A percentile compares a stretch with the other conserved stretches of the same genome.
Evolutionary conservation across 176 grass and related monocot genomes (phyloP).

Genomic region (Miscanthus lutarioriparius): DNA sequence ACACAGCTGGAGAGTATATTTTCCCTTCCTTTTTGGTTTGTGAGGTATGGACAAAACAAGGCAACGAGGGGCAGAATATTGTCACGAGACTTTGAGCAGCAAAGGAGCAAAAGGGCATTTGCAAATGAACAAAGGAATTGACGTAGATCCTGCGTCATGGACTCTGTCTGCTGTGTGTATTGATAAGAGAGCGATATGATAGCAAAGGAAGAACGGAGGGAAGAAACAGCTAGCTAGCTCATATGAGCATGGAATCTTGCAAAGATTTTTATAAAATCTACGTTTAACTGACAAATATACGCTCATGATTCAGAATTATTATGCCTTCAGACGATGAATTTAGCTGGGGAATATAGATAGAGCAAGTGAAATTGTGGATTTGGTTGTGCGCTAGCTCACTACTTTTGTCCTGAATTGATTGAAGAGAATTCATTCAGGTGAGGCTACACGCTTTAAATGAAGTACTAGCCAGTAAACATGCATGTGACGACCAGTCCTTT

Average conservation of each 20-base stretch:
- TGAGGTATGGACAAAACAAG: slow-evolving; percentile 48
- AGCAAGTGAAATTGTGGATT: neutral
- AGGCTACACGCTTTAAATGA: slow-evolving; percentile 42
- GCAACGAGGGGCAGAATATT: slow-evolving; percentile 48
- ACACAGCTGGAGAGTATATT: slow-evolving; percentile 1
- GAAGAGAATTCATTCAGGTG: slow-evolving; percentile 35
- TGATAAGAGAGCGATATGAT: slow-evolving; percentile 19
- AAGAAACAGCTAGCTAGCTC: slow-evolving; percentile 16
- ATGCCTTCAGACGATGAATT: neutral
- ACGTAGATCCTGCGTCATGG: slow-evolving; percentile 30
- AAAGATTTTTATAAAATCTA: neutral
- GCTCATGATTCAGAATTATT: neutral
- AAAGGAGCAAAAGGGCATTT: slow-evolving; percentile 31
- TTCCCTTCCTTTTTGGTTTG: slow-evolving; percentile 27
- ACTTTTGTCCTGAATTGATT: neutral
- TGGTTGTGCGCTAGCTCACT: neutral
- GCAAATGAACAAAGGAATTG: slow-evolving; percentile 39
- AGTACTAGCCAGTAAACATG: slow-evolving; percentile 6
- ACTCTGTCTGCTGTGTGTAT: slow-evolving; percentile 21
- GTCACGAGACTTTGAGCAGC: slow-evolving; percentile 30
- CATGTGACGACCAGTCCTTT: slow-evolving; percentile 33
- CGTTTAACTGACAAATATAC: neutral
- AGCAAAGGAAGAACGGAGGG: slow-evolving; percentile 8
- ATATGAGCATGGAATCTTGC: slow-evolving; percentile 42
- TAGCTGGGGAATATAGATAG: neutral